Evolutionary conservation across 192 early-diverging fungal species (phyloP), one percentile per base, ranked within the genome.

Genomic region (Coemansia sp.): DNA sequence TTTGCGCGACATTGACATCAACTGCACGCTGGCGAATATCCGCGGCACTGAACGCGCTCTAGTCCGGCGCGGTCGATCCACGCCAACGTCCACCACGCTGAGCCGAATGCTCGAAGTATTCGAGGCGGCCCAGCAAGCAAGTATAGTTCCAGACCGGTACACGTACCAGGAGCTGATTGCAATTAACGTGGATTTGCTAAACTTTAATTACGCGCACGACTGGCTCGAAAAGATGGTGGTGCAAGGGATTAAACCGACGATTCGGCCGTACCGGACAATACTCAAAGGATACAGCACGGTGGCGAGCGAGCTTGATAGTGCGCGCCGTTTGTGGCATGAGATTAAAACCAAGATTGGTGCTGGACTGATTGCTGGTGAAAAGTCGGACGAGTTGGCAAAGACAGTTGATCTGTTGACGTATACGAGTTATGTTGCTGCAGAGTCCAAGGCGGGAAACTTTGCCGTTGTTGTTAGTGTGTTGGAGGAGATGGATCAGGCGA

Each of bases 161-260:
- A 79, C 76, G 12, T 79, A 62, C 48, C 76, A 79, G 54, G 76
- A 79, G 59, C 60, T 79, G 35, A 69, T 79, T 50, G 67, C 76
- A 10, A 56, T 73, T 6, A 79, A 79, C 52, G 67, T 65, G 11
- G 61, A 51, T 12, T 56, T 79, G 49, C 37, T 69, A 52, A 65
- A 67, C 37, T 73, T 79, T 70, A 48, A 35, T 25, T 58, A 69
- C 6, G 76, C 76, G 7, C 56, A 63, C 22, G 56, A 58, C 6
- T 72, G 70, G 64, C 22, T 79, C 0, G 59, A 65, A 9, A 55
- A 62, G 56, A 79, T 79, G 76, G 12, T 67, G 12, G 19, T 38
- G 11, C 53, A 61, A 41, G 70, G 67, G 12, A 56, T 73, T 2
- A 29, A 43, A 38, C 76, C 67, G 12, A 70, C 70, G 4, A 72